These are phyloP conservation scores for Coemansia sp. DNA, from an alignment of 192 early-diverging fungal genomes.

Conservation along the genomic window DNA sequence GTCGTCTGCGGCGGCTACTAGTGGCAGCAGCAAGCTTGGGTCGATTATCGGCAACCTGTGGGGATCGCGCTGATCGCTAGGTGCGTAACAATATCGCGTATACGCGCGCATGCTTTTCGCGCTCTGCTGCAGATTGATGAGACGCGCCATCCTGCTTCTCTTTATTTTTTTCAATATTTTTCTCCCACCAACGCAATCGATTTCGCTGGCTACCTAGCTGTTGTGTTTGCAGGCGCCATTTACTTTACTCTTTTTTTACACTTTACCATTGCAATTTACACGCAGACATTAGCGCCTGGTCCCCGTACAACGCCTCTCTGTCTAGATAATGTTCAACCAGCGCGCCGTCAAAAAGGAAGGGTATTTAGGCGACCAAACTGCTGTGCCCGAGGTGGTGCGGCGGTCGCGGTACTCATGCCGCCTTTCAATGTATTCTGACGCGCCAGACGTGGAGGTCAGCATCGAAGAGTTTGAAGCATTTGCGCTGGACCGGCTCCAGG, in stretches of 20 bases:
- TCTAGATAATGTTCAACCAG: conserved; percentile 42
- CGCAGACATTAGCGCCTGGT: too few relatives aligned
- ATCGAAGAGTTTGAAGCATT: conserved; percentile 55
- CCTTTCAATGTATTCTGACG: conserved; percentile 32
- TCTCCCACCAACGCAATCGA: not conserved
- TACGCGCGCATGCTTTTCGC: not conserved
- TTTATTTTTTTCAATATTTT: not conserved
- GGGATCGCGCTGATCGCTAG: conserved; percentile 11
- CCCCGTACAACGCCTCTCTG: too few relatives aligned
- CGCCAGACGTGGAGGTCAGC: conserved; percentile 51
- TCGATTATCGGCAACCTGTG: conserved; percentile 48
- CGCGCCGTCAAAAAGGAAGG: conserved; percentile 19
- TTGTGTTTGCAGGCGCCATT: too few relatives aligned
- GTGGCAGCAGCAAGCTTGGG: conserved; percentile 24
- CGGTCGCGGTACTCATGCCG: conserved; percentile 49
- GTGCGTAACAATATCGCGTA: not conserved
- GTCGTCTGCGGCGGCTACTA: not conserved
- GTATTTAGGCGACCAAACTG: conserved; percentile 9
- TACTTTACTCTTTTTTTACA: too few relatives aligned
- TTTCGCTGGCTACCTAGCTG: not conserved
- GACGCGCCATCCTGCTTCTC: not conserved
- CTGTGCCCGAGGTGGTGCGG: conserved; percentile 43
- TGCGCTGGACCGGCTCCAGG: conserved; percentile 57
- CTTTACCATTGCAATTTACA: too few relatives aligned
- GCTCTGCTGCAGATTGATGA: not conserved